Evolutionary conservation across 345 rosid species (phyloP).

Genomic region (Aethionema arabicum): DNA sequence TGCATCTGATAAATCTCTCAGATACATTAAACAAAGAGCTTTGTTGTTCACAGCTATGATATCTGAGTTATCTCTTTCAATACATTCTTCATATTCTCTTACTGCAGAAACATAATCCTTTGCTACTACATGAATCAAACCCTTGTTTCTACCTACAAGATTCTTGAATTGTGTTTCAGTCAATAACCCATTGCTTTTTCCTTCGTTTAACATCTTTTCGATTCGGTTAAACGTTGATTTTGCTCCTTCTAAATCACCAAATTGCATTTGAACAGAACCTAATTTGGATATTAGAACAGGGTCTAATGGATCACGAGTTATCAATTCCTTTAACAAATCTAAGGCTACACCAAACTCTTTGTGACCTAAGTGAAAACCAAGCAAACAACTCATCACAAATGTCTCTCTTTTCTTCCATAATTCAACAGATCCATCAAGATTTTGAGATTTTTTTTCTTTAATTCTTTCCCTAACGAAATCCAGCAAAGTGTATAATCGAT

Average conservation of each 20-base stretch:
- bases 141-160: slow-evolving; percentile 79
- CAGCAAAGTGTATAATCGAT: slow-evolving; percentile 69
- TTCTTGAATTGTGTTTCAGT: slow-evolving; percentile 60
- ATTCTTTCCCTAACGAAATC: slow-evolving; percentile 56
- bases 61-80: slow-evolving; percentile 79
- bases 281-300: slow-evolving; percentile 69
- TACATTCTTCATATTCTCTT: slow-evolving; percentile 85
- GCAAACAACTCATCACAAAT: slow-evolving; percentile 60
- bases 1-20: slow-evolving; percentile 82
- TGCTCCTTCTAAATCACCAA: slow-evolving; percentile 84
- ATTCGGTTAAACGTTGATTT: slow-evolving; percentile 55
- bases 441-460: slow-evolving; percentile 35
- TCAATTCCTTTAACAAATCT: slow-evolving; percentile 56
- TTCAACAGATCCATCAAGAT: slow-evolving; percentile 37
- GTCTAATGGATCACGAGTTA: slow-evolving; percentile 47
- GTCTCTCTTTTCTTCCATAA: slow-evolving; percentile 72
- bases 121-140: slow-evolving; percentile 75
- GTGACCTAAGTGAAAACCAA: slow-evolving; percentile 65
- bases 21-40: slow-evolving; percentile 87
- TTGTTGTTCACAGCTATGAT: slow-evolving; percentile 78
- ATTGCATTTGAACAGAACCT: slow-evolving; percentile 87
- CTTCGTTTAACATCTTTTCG: slow-evolving; percentile 49
- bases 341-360: slow-evolving; percentile 73
- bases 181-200: slow-evolving; percentile 36
- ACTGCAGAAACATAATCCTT: slow-evolving; percentile 91